These are phyloP conservation scores for Chaetomium fimeti DNA, from an alignment of 495 filamentous ascomycete species.

Conservation along the genomic window DNA sequence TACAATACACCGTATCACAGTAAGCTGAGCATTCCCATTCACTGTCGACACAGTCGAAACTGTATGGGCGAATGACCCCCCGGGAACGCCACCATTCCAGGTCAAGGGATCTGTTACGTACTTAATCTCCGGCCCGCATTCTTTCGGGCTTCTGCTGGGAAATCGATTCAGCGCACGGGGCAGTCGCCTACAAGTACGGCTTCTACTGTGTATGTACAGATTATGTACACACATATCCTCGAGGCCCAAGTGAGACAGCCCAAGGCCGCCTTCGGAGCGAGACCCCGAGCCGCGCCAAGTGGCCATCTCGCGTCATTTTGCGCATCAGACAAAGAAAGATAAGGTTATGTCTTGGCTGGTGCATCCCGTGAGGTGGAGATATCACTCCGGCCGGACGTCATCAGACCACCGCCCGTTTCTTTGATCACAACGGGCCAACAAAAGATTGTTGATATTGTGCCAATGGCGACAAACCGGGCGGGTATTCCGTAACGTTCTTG, in stretches of 20 bases:
- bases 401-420: constrained; percentile 7
- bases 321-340: constrained; percentile 12
- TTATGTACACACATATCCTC: too few species aligned
- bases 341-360: background rate
- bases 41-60: too few species aligned
- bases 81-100: constrained; percentile 5
- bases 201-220: too few species aligned
- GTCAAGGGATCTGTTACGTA: background rate
- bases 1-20: too few species aligned
- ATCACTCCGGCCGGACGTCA: constrained; percentile 7
- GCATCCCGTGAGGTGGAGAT: background rate
- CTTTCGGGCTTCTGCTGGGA: background rate
- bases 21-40: too few species aligned
- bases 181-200: too few species aligned
- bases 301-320: background rate
- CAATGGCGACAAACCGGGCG: background rate
- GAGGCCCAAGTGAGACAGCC: background rate
- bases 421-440: background rate
- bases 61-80: too few species aligned
- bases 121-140: constrained; percentile 1
- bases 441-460: constrained; percentile 1
- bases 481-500: background rate
- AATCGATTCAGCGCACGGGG: background rate
- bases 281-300: background rate
- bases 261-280: constrained; percentile 7